Conservation (phyloP, 257 asterid species). For the Forsythia viridissima region DNA sequence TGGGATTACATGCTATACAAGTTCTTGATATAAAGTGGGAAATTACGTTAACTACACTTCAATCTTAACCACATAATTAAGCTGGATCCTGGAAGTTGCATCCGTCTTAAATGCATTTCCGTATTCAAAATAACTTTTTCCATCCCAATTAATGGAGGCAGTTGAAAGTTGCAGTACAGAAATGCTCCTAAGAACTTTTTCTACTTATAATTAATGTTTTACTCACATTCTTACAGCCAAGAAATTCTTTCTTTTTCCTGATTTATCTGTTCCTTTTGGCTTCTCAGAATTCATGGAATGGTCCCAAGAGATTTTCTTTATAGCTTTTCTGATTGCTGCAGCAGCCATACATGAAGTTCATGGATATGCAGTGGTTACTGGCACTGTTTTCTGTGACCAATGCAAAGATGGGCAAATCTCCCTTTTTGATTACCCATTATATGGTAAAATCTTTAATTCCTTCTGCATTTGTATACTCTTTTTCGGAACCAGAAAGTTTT, state of each 20-base stretch:
- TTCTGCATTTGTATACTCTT: not conserved
- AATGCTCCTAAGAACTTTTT: not conserved
- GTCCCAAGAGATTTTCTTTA: conserved; percentile 37
- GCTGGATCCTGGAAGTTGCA: conserved; percentile 18
- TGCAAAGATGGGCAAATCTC: conserved; percentile 89
- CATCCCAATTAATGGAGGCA: conserved; percentile 28
- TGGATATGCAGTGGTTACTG: conserved; percentile 66
- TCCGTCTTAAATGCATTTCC: conserved; percentile 25
- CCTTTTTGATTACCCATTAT: conserved; percentile 72
- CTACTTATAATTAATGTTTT: not conserved
- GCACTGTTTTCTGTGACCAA: conserved; percentile 93
- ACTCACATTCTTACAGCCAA: conserved; percentile 1
- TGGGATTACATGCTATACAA: not conserved
- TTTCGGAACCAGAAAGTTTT: not conserved
- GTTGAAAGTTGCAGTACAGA: conserved; percentile 38
- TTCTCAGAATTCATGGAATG: conserved; percentile 51
- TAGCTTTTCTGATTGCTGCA: conserved; percentile 49
- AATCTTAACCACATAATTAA: conserved; percentile 11
- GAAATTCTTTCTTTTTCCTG: not conserved
- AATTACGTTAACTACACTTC: not conserved
- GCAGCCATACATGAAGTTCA: conserved; percentile 48
- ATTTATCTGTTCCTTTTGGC: not conserved
- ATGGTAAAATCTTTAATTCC: conserved; percentile 39
- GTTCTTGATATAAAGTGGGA: not conserved
- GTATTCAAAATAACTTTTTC: conserved; percentile 15